Evolutionary conservation across 441 rosid genomes (phyloP).

Genomic region (Adansonia grandidieri): DNA sequence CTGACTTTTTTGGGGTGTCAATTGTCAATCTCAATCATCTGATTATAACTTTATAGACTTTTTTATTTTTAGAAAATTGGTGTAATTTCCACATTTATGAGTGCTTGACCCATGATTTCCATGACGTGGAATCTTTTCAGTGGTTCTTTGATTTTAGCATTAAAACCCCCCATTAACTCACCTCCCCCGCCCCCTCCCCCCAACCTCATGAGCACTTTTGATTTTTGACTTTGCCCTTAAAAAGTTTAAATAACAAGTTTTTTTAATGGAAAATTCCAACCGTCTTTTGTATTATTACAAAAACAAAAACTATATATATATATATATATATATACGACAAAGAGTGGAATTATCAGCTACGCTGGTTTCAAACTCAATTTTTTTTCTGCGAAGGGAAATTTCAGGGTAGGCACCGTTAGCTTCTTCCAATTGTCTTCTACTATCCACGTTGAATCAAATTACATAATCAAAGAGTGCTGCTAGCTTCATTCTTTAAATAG

Average conservation of each 20-base stretch:
- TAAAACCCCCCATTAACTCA: neutral
- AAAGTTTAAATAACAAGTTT: too few species aligned
- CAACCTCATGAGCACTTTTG: too few species aligned
- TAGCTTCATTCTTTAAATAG: neutral
- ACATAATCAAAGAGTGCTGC: neutral
- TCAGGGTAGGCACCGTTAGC: neutral
- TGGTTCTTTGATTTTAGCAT: conserved; percentile 10
- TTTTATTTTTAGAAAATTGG: neutral
- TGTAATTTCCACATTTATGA: conserved; percentile 3
- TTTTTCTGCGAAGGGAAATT: neutral
- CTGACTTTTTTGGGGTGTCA: too few species aligned
- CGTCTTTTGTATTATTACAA: neutral
- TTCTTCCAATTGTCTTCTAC: conserved; percentile 10
- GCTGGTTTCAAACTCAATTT: neutral
- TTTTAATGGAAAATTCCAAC: neutral
- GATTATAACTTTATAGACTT: conserved; percentile 5
- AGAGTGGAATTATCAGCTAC: neutral
- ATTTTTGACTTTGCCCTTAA: too few species aligned
- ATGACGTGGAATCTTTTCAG: neutral
- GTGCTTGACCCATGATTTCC: conserved; percentile 26
- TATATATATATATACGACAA: neutral
- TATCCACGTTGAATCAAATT: neutral
- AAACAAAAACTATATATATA: neutral
- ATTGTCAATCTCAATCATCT: conserved; percentile 20
- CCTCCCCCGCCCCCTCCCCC: too few species aligned